phyloP scores from a whole-genome alignment of 164 flowering plant genomes.

The Piper longum region DNA sequence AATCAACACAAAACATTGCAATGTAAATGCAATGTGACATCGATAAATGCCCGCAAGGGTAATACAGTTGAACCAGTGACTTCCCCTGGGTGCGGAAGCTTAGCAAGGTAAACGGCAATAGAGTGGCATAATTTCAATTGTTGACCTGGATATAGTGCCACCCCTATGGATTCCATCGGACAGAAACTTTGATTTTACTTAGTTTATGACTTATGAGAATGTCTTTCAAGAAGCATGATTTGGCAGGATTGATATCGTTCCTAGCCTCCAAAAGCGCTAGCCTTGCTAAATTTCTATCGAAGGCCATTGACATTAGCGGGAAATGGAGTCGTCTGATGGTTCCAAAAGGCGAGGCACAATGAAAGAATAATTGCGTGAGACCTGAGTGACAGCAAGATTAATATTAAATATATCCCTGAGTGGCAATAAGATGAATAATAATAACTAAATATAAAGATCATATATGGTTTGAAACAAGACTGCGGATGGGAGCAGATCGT shows the following conservation, averaged over 20 bases:
- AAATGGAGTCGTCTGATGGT: constrained; percentile 70
- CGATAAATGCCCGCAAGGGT: no score
- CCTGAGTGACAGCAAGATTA: not conserved
- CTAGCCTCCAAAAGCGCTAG: constrained; percentile 85
- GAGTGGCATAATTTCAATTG: not conserved
- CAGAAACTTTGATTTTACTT: no score
- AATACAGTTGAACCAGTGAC: not conserved
- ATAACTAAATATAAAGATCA: no score
- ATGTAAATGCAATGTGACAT: no score
- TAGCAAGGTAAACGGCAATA: not conserved
- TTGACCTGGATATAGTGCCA: not conserved
- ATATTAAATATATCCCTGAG: no score
- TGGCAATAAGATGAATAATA: no score
- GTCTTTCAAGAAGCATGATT: constrained; percentile 86
- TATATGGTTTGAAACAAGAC: no score
- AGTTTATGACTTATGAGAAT: constrained; percentile 40
- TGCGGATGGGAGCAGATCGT: no score
- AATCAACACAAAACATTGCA: not conserved
- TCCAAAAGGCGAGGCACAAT: constrained; percentile 29
- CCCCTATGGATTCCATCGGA: not conserved
- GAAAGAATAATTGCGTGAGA: constrained; percentile 49
- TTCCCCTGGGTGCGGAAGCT: not conserved
- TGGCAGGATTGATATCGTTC: constrained; percentile 73
- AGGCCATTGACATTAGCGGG: constrained; percentile 84
- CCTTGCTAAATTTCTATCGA: constrained; percentile 68